phyloP scores from a whole-genome alignment of 1,284 basidiomycete species.

The Heliocybe sulcata region DNA sequence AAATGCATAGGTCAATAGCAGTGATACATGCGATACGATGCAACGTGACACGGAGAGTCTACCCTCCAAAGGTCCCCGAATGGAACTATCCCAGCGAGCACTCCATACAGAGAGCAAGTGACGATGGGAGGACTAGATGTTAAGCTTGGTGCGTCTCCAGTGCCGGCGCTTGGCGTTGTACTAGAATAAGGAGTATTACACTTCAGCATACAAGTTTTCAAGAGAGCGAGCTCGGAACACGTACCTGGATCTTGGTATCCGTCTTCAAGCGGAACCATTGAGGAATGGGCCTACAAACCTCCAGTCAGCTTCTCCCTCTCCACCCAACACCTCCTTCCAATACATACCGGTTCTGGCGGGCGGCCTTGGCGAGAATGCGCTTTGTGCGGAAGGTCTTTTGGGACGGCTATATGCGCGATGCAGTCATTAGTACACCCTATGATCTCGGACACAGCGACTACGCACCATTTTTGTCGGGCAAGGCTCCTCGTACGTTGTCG shows the following conservation, averaged over 20 bases:
- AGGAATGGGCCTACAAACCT: slow-evolving; percentile 73
- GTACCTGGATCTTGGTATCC: slow-evolving; percentile 89
- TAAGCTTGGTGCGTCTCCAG: slow-evolving; percentile 94
- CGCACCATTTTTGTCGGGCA: no score
- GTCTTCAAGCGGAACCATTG: slow-evolving; percentile 99
- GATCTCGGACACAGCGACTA: no score
- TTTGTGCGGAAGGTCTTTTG: slow-evolving; percentile 98
- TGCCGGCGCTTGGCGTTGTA: slow-evolving; percentile 94
- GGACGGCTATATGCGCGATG: slow-evolving; percentile 62
- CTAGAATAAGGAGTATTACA: slow-evolving; percentile 25
- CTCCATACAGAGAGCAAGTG: neutral
- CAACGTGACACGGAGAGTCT: neutral
- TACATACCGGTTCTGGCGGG: slow-evolving; percentile 90
- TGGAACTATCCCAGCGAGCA: neutral
- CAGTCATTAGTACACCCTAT: no score
- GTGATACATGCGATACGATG: neutral
- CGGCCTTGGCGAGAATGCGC: slow-evolving; percentile 94
- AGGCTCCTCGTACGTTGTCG: no score
- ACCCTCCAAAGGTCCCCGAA: neutral
- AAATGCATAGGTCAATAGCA: neutral
- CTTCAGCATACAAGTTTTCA: neutral
- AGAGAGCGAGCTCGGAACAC: slow-evolving; percentile 16
- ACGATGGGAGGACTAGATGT: slow-evolving; percentile 53
- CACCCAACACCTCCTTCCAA: slow-evolving; percentile 6
- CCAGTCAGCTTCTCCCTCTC: slow-evolving; percentile 5